Percentiles rank a stretch among this genome's conserved stretches.
phyloP scores from a whole-genome alignment of 2,329 filamentous ascomycete species.

The Furcasterigmium furcatum region DNA sequence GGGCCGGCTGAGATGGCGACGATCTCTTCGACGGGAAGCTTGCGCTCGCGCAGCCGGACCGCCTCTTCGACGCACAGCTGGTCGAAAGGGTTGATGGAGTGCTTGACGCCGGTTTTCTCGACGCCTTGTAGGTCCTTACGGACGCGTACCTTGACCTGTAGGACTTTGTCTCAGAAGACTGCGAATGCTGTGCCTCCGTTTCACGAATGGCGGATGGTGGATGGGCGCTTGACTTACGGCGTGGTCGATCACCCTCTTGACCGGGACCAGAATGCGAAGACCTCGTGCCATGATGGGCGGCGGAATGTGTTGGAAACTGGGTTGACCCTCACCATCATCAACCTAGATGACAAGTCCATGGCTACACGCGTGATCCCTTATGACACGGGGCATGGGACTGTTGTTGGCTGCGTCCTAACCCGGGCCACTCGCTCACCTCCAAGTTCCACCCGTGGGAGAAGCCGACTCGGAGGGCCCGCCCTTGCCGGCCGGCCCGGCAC shows the following conservation, averaged over 20 bases:
- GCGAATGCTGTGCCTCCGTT: conserved; percentile 4
- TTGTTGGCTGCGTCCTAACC: too few species aligned
- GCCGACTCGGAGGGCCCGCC: too few species aligned
- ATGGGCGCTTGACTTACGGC: conserved; percentile 55
- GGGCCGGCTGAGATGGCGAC: conserved; percentile 87
- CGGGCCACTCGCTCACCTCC: too few species aligned
- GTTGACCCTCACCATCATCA: too few species aligned
- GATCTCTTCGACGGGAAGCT: conserved; percentile 81
- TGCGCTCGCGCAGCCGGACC: conserved; percentile 88
- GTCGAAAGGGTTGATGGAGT: conserved; percentile 99
- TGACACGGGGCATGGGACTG: too few species aligned
- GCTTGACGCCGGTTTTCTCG: conserved; percentile 90
- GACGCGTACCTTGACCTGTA: conserved; percentile 67
- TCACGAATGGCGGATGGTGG: neutral
- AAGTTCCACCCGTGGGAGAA: too few species aligned
- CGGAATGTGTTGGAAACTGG: neutral
- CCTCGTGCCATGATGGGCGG: neutral
- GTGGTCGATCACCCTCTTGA: conserved; percentile 85
- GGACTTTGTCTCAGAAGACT: conserved; percentile 1
- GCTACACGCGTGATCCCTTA: too few species aligned
- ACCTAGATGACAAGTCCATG: too few species aligned
- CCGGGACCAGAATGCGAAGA: conserved; percentile 63
- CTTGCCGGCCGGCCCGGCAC: neutral
- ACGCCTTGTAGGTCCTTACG: conserved; percentile 78
- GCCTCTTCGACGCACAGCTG: conserved; percentile 97